These are phyloP conservation scores for Candida neerlandica DNA, from an alignment of 1,139 yeast species.

Conservation along the genomic window DNA sequence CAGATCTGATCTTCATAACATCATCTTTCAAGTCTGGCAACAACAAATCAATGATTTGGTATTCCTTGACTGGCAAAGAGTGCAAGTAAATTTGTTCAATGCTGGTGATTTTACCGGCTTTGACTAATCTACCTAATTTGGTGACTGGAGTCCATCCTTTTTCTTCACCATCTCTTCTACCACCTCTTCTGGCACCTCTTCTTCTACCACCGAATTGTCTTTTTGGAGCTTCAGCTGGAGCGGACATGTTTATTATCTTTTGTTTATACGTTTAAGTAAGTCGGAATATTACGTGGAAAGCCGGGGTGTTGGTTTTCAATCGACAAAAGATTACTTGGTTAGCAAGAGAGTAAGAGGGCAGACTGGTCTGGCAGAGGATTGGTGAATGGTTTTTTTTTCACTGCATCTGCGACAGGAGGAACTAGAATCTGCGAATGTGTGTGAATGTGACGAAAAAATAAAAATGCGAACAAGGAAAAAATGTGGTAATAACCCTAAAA, in stretches of 20 bases:
- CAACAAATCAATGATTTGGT: constrained; percentile 96
- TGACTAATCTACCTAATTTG: constrained; percentile 99
- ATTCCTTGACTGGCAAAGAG: constrained; percentile 99
- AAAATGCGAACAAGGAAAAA: background rate
- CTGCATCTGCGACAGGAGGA: background rate
- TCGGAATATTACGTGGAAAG: constrained; percentile 92
- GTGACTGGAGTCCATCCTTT: constrained; percentile 99
- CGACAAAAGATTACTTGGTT: constrained; percentile 45
- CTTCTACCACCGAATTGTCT: constrained; percentile 61
- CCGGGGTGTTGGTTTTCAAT: constrained; percentile 91
- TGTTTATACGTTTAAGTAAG: constrained; percentile 23
- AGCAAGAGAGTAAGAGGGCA: background rate
- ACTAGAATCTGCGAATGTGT: too few species aligned
- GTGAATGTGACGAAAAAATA: background rate
- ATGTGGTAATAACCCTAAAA: background rate
- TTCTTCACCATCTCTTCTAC: constrained; percentile 85
- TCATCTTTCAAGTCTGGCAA: constrained; percentile 96
- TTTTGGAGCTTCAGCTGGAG: constrained; percentile 66
- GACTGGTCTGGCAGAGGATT: background rate
- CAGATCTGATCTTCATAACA: constrained; percentile 99
- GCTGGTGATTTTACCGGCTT: constrained; percentile 96
- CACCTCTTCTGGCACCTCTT: constrained; percentile 57
- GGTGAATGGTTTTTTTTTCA: background rate
- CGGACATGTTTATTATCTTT: constrained; percentile 54
- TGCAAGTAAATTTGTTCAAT: constrained; percentile 99